Conservation (phyloP, 164 flowering plant genomes). For the Vitis labrusca region DNA sequence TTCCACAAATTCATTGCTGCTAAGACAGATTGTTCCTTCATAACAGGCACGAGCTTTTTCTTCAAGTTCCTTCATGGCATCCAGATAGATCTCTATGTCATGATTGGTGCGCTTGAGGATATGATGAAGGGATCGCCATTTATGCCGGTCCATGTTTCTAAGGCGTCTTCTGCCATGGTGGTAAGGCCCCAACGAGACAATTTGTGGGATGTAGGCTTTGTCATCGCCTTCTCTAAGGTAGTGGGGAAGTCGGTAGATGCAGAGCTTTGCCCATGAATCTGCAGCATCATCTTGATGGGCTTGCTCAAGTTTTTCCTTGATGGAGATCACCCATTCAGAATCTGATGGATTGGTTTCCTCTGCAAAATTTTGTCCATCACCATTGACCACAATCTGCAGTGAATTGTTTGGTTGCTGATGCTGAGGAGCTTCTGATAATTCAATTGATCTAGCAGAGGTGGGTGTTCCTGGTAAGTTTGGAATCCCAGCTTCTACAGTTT, state of each 20-base stretch:
- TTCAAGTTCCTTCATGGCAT: constrained; percentile 49
- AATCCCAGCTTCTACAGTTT: constrained; percentile 45
- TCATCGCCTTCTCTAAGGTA: constrained; percentile 47
- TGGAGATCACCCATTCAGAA: constrained; percentile 66
- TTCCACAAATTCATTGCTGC: constrained; percentile 55
- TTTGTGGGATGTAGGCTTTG: constrained; percentile 64
- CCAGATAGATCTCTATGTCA: constrained; percentile 41
- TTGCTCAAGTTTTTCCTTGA: constrained; percentile 62
- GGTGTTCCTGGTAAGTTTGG: constrained; percentile 12
- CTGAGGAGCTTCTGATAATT: constrained; percentile 17
- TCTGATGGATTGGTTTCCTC: constrained; percentile 25
- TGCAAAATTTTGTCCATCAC: constrained; percentile 14
- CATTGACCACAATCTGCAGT: constrained; percentile 12
- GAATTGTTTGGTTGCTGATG: constrained; percentile 24
- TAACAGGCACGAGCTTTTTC: constrained; percentile 64
- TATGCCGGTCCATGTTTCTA: constrained; percentile 62
- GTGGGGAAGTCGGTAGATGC: constrained; percentile 54
- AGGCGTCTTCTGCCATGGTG: constrained; percentile 52
- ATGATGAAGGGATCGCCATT: constrained; percentile 53
- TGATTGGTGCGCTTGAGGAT: constrained; percentile 47
- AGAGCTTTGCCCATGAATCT: constrained; percentile 50
- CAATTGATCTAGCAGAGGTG: constrained; percentile 10
- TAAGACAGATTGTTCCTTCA: constrained; percentile 39
- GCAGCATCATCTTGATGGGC: constrained; percentile 59
- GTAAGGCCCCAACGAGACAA: constrained; percentile 72